phyloP scores from a whole-genome alignment of 805 yeast genomes.

The Candida dendrica region DNA sequence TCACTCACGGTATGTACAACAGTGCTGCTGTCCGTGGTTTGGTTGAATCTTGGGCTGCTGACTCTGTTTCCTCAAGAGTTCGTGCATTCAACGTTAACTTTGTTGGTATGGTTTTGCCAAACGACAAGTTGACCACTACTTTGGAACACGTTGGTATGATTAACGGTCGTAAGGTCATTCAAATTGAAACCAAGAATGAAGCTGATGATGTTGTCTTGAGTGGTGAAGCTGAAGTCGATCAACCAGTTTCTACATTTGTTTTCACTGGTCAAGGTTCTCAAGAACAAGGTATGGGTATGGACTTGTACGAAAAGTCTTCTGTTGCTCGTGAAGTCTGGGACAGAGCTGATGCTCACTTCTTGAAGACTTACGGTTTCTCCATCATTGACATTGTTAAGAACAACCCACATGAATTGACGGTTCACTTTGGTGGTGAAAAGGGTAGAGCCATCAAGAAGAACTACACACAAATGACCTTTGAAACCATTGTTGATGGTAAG shows the following conservation, averaged over 20 bases:
- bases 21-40: constrained; percentile 91
- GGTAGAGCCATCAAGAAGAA: constrained; percentile 93
- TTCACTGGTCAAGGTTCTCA: constrained; percentile 99
- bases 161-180: constrained; percentile 95
- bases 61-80: constrained; percentile 91
- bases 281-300: constrained; percentile 99
- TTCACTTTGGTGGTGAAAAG: constrained; percentile 96
- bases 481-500: constrained; percentile 81
- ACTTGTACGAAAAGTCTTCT: constrained; percentile 79
- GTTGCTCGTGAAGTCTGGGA: constrained; percentile 98
- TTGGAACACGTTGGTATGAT: constrained; percentile 98
- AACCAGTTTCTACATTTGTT: constrained; percentile 92
- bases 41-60: constrained; percentile 98
- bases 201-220: constrained; percentile 75
- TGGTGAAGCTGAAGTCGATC: constrained; percentile 99
- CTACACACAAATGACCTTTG: constrained; percentile 96
- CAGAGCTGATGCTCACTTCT: constrained; percentile 90
- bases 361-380: constrained; percentile 93
- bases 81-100: constrained; percentile 88
- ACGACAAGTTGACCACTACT: constrained; percentile 78
- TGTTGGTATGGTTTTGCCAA: constrained; percentile 97
- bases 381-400: constrained; percentile 90
- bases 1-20: constrained; percentile 98
- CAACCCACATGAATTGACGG: constrained; percentile 92
- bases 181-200: constrained; percentile 80